Conservation (phyloP, 768 basidiomycete species). For the Leccinum uliginosum region DNA sequence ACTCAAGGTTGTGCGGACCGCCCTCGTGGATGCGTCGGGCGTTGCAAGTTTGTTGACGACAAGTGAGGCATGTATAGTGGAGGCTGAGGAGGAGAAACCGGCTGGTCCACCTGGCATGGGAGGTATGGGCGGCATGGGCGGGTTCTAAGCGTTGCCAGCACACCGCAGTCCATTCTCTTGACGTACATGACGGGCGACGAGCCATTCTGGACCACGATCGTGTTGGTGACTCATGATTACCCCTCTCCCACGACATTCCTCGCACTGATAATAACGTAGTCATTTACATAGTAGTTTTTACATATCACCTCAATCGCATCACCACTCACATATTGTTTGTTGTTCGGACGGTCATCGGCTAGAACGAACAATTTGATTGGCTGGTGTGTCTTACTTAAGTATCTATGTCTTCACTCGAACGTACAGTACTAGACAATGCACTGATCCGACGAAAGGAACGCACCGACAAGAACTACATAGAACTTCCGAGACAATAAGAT, state of each 20-base stretch:
- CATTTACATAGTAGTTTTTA: constrained; percentile 9
- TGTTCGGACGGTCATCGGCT: not conserved
- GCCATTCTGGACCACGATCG: not conserved
- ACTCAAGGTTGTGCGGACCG: constrained; percentile 91
- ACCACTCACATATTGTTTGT: constrained; percentile 13
- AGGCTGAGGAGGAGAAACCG: constrained; percentile 78
- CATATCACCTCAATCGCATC: constrained; percentile 17
- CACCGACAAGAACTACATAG: no score
- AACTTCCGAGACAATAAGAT: not conserved
- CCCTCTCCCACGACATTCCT: constrained; percentile 4
- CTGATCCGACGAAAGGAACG: not conserved
- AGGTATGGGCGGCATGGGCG: constrained; percentile 58
- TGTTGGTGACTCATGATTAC: constrained; percentile 5
- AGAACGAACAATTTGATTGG: not conserved
- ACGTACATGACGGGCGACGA: not conserved
- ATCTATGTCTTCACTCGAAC: not conserved
- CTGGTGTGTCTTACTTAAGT: not conserved
- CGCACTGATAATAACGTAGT: constrained; percentile 12
- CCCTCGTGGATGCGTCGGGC: constrained; percentile 86
- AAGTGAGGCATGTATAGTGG: constrained; percentile 88
- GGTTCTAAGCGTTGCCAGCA: constrained; percentile 33
- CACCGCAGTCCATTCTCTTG: not conserved
- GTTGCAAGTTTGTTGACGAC: constrained; percentile 94
- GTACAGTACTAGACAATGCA: not conserved
- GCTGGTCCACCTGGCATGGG: constrained; percentile 52